These are phyloP conservation scores for Aotearoamyces nothofagi DNA, from an alignment of 2,329 filamentous ascomycete species.

Conservation along the genomic window DNA sequence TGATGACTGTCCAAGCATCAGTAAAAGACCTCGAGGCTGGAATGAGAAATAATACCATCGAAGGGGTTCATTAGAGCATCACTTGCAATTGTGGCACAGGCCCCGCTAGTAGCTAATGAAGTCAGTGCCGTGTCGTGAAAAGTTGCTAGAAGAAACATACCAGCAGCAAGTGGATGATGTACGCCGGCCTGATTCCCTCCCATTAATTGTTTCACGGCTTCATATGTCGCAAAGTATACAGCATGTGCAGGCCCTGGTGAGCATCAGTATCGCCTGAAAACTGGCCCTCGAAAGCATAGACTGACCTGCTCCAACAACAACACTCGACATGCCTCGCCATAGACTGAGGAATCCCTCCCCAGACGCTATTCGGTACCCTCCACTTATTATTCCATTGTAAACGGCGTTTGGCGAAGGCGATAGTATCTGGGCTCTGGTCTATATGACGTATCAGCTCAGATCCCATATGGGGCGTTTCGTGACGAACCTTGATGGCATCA, in stretches of 20 bases:
- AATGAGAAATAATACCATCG: slow-evolving; percentile 50
- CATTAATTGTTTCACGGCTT: slow-evolving; percentile 90
- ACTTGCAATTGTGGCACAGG: slow-evolving; percentile 88
- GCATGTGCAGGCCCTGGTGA: slow-evolving; percentile 78
- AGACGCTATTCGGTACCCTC: slow-evolving; percentile 80
- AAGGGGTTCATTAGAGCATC: slow-evolving; percentile 99
- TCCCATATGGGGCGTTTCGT: too few relatives aligned
- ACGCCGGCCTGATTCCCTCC: slow-evolving; percentile 78
- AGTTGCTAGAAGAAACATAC: slow-evolving; percentile 31
- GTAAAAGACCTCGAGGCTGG: not conserved
- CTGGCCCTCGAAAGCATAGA: slow-evolving; percentile 6
- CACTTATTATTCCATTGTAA: slow-evolving; percentile 83
- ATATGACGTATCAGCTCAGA: slow-evolving; percentile 5
- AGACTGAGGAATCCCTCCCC: slow-evolving; percentile 81
- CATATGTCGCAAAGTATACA: slow-evolving; percentile 96
- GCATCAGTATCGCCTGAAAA: slow-evolving; percentile 11
- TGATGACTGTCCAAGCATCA: slow-evolving; percentile 56
- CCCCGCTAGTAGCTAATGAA: slow-evolving; percentile 68
- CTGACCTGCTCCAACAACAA: slow-evolving; percentile 85
- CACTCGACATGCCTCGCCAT: slow-evolving; percentile 94
- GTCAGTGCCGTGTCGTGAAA: not conserved
- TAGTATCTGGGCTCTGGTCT: slow-evolving; percentile 98
- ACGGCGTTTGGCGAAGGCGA: slow-evolving; percentile 67
- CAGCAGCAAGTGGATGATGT: slow-evolving; percentile 86
- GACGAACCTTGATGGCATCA: slow-evolving; percentile 79